Percentiles rank a stretch among this genome's conserved stretches.
phyloP scores from a whole-genome alignment of 2,329 filamentous ascomycete species.

The Colletotrichum higginsianum region DNA sequence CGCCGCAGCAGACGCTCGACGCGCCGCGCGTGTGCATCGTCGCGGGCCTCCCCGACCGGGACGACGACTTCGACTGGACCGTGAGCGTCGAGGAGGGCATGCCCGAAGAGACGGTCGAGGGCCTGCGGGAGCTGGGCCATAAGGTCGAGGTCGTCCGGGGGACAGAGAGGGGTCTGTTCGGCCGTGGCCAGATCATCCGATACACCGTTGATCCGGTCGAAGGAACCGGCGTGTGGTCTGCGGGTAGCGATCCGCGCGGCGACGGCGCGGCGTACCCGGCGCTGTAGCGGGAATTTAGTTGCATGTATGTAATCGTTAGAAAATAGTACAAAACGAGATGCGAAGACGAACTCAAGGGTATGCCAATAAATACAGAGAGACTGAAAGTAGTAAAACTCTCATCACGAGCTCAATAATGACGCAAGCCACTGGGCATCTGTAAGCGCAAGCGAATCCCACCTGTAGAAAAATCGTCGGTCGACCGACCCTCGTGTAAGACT shows the following conservation, averaged over 20 bases:
- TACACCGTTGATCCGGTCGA: conserved; percentile 80
- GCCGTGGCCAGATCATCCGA: conserved; percentile 88
- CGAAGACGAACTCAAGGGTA: background rate
- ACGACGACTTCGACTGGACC: conserved; percentile 70
- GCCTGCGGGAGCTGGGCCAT: conserved; percentile 80
- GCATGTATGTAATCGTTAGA: background rate
- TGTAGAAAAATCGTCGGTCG: background rate
- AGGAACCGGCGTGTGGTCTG: conserved; percentile 83
- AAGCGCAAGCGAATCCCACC: background rate
- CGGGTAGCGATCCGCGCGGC: conserved; percentile 88
- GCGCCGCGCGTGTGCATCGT: conserved; percentile 92
- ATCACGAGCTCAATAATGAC: background rate
- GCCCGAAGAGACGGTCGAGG: conserved; percentile 74
- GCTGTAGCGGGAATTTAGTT: background rate
- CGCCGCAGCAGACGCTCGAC: conserved; percentile 90
- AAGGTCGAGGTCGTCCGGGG: conserved; percentile 78
- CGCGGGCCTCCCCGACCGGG: conserved; percentile 76
- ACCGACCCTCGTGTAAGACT: background rate
- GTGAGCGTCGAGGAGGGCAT: conserved; percentile 91
- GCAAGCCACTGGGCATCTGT: background rate
- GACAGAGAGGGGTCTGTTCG: conserved; percentile 79
- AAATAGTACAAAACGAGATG: fast-evolving
- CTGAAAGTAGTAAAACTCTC: background rate
- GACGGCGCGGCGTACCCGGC: conserved; percentile 80
- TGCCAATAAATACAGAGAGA: background rate